phyloP scores from a whole-genome alignment of 176 grass and related monocot species.

The Tillandsia leiboldiana region DNA sequence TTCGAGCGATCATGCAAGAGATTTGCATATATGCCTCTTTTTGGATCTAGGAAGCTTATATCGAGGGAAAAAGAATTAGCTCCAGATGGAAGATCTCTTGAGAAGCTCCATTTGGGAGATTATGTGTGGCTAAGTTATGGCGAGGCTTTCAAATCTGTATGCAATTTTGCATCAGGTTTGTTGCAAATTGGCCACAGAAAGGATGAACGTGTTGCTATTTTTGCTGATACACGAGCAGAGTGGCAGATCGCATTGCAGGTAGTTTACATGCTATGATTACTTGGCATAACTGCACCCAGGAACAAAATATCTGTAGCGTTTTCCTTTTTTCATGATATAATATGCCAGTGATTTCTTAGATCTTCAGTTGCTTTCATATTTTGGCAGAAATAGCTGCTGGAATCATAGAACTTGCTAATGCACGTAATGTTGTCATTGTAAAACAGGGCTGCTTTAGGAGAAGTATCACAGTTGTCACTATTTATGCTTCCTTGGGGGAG shows the following conservation, averaged over 20 bases:
- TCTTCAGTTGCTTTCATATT: background rate
- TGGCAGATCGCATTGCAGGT: conserved; percentile 96
- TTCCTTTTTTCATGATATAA: background rate
- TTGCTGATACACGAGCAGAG: conserved; percentile 80
- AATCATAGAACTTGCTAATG: conserved; percentile 8
- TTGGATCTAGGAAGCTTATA: conserved; percentile 72
- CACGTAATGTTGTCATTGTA: conserved; percentile 5
- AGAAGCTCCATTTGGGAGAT: conserved; percentile 84
- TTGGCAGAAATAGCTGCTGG: background rate
- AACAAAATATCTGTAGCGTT: too few species aligned
- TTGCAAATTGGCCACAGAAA: conserved; percentile 52
- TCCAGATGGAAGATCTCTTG: conserved; percentile 58
- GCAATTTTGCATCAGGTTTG: conserved; percentile 73
- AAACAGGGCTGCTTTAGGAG: conserved; percentile 85
- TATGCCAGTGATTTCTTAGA: background rate
- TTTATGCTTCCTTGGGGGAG: conserved; percentile 88
- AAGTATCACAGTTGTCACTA: conserved; percentile 77
- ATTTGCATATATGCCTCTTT: conserved; percentile 51
- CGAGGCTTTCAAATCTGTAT: conserved; percentile 59
- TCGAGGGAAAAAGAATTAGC: conserved; percentile 43
- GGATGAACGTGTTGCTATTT: conserved; percentile 66
- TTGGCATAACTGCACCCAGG: background rate
- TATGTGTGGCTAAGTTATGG: conserved; percentile 79
- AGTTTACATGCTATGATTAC: conserved; percentile 8
- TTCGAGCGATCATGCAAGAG: conserved; percentile 73